Evolutionary conservation across 2,329 filamentous ascomycete species (phyloP).

Genomic region (Neodidymelliopsis sp.): DNA sequence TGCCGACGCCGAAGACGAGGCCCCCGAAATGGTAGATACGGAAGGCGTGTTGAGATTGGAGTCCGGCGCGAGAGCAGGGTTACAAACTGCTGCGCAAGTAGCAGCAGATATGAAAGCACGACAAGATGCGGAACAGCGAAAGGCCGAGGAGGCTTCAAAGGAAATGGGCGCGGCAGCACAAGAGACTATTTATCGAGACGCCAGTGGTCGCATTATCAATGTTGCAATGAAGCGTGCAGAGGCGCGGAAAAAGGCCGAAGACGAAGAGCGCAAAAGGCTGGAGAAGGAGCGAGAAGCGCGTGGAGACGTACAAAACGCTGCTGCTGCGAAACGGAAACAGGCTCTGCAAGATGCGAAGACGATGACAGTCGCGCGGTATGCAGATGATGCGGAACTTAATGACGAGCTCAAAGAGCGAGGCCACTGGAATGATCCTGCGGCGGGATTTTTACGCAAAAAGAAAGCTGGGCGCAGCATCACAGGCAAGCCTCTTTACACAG

Average conservation of each 20-base stretch:
- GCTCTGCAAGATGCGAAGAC: conserved; percentile 80
- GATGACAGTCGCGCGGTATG: conserved; percentile 78
- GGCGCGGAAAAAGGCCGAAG: conserved; percentile 78
- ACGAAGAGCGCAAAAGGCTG: conserved; percentile 69
- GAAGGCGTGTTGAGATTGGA: conserved; percentile 71
- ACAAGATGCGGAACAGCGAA: conserved; percentile 67
- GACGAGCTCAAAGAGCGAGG: conserved; percentile 76
- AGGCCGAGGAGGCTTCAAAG: conserved; percentile 51
- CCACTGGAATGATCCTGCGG: conserved; percentile 95
- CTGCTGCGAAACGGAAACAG: conserved; percentile 70
- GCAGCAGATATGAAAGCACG: conserved; percentile 64
- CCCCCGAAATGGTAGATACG: conserved; percentile 47
- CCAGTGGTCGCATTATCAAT: conserved; percentile 92
- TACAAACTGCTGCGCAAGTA: conserved; percentile 85
- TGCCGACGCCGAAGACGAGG: conserved; percentile 56
- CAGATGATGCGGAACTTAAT: conserved; percentile 89
- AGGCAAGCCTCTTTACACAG: conserved; percentile 75
- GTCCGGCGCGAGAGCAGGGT: conserved; percentile 83
- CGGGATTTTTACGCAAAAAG: conserved; percentile 72
- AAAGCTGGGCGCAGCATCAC: conserved; percentile 55
- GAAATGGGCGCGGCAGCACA: conserved; percentile 50
- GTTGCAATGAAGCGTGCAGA: conserved; percentile 90
- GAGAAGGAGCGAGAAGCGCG: conserved; percentile 74
- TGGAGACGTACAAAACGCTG: conserved; percentile 83
- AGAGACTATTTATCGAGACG: conserved; percentile 95